A percentile compares a stretch with the other conserved stretches of the same genome.
Conservation (phyloP, 164 flowering plant species). For the Santalum album region DNA sequence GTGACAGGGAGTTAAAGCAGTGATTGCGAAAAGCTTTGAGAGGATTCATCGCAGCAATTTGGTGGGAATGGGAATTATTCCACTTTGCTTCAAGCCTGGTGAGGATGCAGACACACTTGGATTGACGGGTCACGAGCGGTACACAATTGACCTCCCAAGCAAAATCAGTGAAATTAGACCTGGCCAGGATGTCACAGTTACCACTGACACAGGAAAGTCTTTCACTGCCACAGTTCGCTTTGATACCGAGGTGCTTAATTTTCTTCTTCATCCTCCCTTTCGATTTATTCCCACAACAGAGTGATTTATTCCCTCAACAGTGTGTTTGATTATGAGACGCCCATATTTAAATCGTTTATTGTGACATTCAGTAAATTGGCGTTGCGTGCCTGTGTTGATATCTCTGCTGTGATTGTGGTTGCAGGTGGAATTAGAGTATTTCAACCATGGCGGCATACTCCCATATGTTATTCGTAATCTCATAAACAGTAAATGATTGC, state of each 20-base stretch:
- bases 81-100: constrained; percentile 68
- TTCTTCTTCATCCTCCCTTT: too few species aligned
- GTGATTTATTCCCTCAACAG: too few species aligned
- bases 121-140: constrained; percentile 73
- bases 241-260: constrained; percentile 66
- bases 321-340: too few species aligned
- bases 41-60: constrained; percentile 81
- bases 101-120: constrained; percentile 82
- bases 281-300: too few species aligned
- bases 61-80: constrained; percentile 84
- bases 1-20: constrained; percentile 76
- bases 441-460: constrained; percentile 83
- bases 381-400: too few species aligned
- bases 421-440: constrained; percentile 90
- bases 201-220: constrained; percentile 59
- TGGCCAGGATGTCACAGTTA: constrained; percentile 71
- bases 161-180: constrained; percentile 57
- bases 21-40: constrained; percentile 80
- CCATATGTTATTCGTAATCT: constrained; percentile 71
- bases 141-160: constrained; percentile 64
- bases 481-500: too few species aligned
- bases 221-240: constrained; percentile 70
- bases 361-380: too few species aligned
- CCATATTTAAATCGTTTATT: too few species aligned
- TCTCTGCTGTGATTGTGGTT: constrained; percentile 9